phyloP scores from a whole-genome alignment of 139 green algal genomes.

The Micractinium conductrix region DNA sequence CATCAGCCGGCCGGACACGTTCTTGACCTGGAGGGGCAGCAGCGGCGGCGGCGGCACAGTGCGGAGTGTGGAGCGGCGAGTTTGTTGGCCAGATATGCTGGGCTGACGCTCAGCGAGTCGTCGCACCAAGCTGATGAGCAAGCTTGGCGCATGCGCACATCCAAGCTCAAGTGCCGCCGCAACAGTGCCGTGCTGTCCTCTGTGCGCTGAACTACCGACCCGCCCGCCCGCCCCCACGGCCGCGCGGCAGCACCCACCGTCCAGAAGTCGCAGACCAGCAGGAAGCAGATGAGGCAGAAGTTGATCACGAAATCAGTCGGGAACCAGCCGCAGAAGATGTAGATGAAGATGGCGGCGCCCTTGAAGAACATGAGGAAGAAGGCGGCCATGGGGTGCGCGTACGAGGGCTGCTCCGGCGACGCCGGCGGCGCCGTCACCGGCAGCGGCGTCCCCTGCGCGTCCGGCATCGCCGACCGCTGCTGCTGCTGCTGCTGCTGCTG shows the following conservation, averaged over 20 bases:
- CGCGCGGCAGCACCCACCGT: conserved; percentile 61
- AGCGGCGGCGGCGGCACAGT: no score
- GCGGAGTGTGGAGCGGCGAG: no score
- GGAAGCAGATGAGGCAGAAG: conserved; percentile 84
- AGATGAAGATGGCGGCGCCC: conserved; percentile 37
- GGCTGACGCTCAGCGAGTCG: no score
- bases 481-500: background rate
- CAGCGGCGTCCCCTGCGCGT: no score
- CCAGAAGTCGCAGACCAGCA: conserved; percentile 93
- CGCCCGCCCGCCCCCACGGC: background rate
- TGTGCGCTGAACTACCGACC: no score
- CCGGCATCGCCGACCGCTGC: background rate
- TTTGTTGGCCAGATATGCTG: no score
- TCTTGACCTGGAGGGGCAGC: conserved; percentile 79
- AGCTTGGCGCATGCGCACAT: no score
- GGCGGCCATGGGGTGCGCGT: conserved; percentile 53
- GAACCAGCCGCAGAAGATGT: conserved; percentile 60
- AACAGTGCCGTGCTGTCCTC: no score
- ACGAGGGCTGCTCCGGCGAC: background rate
- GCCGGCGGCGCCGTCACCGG: background rate
- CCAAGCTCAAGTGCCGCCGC: no score
- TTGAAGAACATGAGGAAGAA: conserved; percentile 68
- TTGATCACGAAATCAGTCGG: conserved; percentile 81
- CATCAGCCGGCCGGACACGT: conserved; percentile 90
- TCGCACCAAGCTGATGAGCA: no score